Evolutionary conservation across 768 basidiomycete species (phyloP).

Genomic region (Russula sp.): DNA sequence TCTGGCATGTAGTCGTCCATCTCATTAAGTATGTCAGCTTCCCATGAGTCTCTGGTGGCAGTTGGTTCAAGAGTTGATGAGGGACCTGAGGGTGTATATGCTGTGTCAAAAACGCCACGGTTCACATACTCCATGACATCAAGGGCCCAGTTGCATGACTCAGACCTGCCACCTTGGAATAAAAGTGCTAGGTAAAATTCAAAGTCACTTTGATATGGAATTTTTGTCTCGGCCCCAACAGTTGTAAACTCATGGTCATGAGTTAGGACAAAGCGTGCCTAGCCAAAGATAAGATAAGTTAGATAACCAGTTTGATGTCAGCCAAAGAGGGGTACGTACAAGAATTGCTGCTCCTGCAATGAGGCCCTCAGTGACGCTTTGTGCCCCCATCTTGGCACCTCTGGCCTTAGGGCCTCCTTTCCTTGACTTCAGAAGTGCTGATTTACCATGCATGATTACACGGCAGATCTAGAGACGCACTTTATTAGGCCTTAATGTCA

Average conservation of each 20-base stretch:
- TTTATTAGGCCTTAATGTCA: not conserved
- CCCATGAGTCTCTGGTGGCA: not conserved
- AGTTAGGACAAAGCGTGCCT: not conserved
- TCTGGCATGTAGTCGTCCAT: not conserved
- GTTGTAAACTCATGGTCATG: not conserved
- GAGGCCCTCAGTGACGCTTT: not conserved
- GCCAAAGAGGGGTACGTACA: not conserved
- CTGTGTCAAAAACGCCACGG: not conserved
- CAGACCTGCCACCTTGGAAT: not conserved
- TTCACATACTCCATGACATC: not conserved
- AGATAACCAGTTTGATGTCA: not conserved
- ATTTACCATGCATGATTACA: too few relatives aligned
- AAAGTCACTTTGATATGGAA: not conserved
- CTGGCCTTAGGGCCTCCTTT: not conserved
- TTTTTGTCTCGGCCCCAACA: not conserved
- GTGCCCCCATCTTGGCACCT: not conserved
- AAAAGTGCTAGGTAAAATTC: not conserved
- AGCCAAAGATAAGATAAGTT: not conserved
- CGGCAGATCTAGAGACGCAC: not conserved
- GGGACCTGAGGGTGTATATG: not conserved
- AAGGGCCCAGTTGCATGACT: not conserved
- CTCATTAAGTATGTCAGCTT: not conserved
- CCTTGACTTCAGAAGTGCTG: not conserved
- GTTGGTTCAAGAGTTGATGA: not conserved
- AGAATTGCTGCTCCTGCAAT: not conserved